Evolutionary conservation across 495 filamentous ascomycete genomes (phyloP), one percentile per base, ranked within the genome.

Genomic region (Xylaria flabelliformis): DNA sequence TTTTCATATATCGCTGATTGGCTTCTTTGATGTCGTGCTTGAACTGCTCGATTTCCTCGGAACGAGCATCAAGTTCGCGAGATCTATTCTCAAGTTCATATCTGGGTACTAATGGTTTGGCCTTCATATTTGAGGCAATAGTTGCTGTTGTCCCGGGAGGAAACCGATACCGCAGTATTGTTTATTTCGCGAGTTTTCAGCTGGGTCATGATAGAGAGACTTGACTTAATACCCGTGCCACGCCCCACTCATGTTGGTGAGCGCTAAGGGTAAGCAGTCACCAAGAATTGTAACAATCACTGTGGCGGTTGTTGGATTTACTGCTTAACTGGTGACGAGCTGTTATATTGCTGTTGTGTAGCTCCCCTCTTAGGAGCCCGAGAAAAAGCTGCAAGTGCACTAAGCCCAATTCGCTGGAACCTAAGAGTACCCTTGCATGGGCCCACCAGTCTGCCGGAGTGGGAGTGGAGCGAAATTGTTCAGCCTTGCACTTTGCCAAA

Each of bases 111-210:
- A 59, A 59, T 39, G 56, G 56, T 59, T 59, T 59, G 56, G 56
- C 56, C 56, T 59, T 59, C 56, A 59, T 59, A 59, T 59, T 59
- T 36, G 56, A 59, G 56, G 56, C 56, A 59, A 59, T 59, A 59
- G 29, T 59, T 59, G 56, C 56, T 36, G 24, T 56, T 56, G 51
- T 56, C 29, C 51, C 51, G 51, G 51, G 51, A 56, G 51, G 51
- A 56, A 56, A 56, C 24, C 51, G 51, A 56, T 56, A 56, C 51
- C 24, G 51, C 51, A 56, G 51, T 56, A 56, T 26, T 56, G 21
- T 56, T 56, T 56, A 56, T 56, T 56, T 56, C 51, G 51, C 24
- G 51, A 56, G 24, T 26, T 56, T 56, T 56, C 51, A 56, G 51
- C 51, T 56, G 51, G 51, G 51, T 56, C 51, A 56, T 10, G 51